A percentile compares a stretch with the other conserved stretches of the same genome.
Conservation (phyloP, 441 rosid genomes). For the Mallotus japonicus region DNA sequence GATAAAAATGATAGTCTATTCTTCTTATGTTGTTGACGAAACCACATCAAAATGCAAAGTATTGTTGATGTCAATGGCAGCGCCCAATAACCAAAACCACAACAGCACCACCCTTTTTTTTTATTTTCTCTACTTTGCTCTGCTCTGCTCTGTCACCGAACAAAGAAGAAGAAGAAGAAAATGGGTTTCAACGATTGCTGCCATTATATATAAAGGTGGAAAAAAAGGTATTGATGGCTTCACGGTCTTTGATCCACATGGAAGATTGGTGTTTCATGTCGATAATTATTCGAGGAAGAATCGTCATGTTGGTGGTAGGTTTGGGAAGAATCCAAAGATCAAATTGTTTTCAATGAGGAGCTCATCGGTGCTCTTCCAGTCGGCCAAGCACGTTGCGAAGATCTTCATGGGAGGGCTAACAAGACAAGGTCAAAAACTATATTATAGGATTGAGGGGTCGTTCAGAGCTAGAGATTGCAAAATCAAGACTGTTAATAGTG, state of each 20-base stretch:
- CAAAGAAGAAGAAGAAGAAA: too few relatives aligned
- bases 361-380: conserved; percentile 21
- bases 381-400: conserved; percentile 29
- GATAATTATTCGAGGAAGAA: conserved; percentile 53
- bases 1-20: too few relatives aligned
- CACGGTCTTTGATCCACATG: conserved; percentile 43
- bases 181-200: too few relatives aligned
- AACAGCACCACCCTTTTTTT: too few relatives aligned
- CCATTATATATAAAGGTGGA: too few relatives aligned
- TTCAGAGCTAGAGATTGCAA: conserved; percentile 40
- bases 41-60: too few relatives aligned
- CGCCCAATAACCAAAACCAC: too few relatives aligned
- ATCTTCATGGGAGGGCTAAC: conserved; percentile 28
- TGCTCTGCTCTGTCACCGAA: too few relatives aligned
- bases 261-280: conserved; percentile 42
- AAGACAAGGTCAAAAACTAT: conserved; percentile 20
- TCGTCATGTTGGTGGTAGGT: not conserved
- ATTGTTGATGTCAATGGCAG: too few relatives aligned
- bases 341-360: conserved; percentile 47
- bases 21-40: too few relatives aligned
- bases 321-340: conserved; percentile 11
- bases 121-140: too few relatives aligned
- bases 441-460: conserved; percentile 43
- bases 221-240: conserved; percentile 61
- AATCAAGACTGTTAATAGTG: conserved; percentile 29